Percentiles rank a stretch among this genome's conserved stretches.
phyloP scores from a whole-genome alignment of 192 early-diverging fungal species.

The Allomyces macrogynus region DNA sequence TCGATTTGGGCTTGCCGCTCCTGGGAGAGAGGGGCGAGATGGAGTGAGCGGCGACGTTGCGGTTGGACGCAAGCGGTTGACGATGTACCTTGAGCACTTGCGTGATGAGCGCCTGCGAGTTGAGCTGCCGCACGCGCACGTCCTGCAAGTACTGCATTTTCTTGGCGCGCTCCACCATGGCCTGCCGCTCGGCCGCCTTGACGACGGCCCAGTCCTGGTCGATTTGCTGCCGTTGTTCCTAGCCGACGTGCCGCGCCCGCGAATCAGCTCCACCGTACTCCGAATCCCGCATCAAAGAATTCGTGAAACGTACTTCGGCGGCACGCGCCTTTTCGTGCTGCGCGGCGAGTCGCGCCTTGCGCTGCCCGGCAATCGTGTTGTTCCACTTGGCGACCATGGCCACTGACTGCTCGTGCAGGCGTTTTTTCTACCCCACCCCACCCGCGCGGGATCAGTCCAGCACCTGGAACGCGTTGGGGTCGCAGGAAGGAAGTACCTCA shows the following conservation, averaged over 20 bases:
- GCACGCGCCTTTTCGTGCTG: conserved; percentile 10
- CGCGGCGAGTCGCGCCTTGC: conserved; percentile 20
- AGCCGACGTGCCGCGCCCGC: background rate
- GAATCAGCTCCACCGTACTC: background rate
- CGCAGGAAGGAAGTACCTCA: too few relatives aligned
- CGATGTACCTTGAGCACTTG: conserved; percentile 18
- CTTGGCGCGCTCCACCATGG: conserved; percentile 17
- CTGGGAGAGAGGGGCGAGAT: too few relatives aligned
- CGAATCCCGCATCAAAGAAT: too few relatives aligned
- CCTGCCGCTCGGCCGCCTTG: conserved; percentile 10
- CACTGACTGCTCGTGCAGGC: conserved; percentile 16
- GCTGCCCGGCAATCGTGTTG: conserved; percentile 24
- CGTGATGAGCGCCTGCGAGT: conserved; percentile 15
- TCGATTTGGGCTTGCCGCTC: too few relatives aligned
- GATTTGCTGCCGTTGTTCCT: conserved; percentile 16
- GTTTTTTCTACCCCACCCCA: conserved; percentile 7
- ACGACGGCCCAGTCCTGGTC: conserved; percentile 21
- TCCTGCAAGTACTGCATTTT: conserved; percentile 15
- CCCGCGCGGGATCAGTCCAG: too few relatives aligned
- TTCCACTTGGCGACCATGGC: conserved; percentile 16
- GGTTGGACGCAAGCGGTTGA: too few relatives aligned
- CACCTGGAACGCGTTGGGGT: too few relatives aligned
- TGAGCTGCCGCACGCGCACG: conserved; percentile 13
- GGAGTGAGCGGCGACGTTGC: too few relatives aligned
- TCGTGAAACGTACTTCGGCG: conserved; percentile 11